A percentile compares a stretch with the other conserved stretches of the same genome.
phyloP scores from a whole-genome alignment of 2,329 filamentous ascomycete species.

The Geosmithia morbida region DNA sequence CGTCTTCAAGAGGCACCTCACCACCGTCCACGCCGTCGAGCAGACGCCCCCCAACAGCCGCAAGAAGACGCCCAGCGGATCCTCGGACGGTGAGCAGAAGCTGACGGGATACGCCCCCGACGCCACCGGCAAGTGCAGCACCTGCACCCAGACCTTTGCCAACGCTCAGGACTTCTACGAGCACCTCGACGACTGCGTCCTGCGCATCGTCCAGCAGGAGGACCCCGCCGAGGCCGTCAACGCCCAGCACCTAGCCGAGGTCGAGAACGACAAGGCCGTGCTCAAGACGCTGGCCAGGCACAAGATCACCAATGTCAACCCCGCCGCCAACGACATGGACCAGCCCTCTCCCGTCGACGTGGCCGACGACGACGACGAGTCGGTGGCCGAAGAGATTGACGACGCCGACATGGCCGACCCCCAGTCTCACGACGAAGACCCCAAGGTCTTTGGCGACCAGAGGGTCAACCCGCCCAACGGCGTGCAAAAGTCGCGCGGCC shows the following conservation, averaged over 20 bases:
- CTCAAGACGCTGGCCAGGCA: conserved; percentile 51
- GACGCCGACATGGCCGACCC: conserved; percentile 37
- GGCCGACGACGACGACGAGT: conserved; percentile 35
- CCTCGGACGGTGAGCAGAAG: conserved; percentile 39
- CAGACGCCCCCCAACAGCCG: conserved; percentile 86
- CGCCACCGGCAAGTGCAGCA: conserved; percentile 88
- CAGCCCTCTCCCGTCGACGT: conserved; percentile 12
- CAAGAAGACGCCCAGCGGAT: conserved; percentile 40
- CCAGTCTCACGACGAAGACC: conserved; percentile 16
- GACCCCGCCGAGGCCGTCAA: conserved; percentile 57
- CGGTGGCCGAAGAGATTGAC: conserved; percentile 15
- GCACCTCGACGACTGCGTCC: conserved; percentile 70
- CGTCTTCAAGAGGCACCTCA: conserved; percentile 89
- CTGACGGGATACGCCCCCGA: conserved; percentile 58
- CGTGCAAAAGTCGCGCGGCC: conserved; percentile 52
- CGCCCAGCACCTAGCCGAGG: conserved; percentile 48
- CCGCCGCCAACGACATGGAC: conserved; percentile 21
- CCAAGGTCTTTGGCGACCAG: conserved; percentile 32
- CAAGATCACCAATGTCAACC: conserved; percentile 19
- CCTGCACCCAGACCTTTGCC: conserved; percentile 78
- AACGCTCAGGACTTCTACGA: conserved; percentile 98
- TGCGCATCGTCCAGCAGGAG: conserved; percentile 58
- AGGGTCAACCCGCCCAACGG: conserved; percentile 36
- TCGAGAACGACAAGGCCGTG: conserved; percentile 49
- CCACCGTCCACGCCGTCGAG: conserved; percentile 81